Conservation (phyloP, 768 basidiomycete genomes). For the Rhodosporidiobolus sp. region DNA sequence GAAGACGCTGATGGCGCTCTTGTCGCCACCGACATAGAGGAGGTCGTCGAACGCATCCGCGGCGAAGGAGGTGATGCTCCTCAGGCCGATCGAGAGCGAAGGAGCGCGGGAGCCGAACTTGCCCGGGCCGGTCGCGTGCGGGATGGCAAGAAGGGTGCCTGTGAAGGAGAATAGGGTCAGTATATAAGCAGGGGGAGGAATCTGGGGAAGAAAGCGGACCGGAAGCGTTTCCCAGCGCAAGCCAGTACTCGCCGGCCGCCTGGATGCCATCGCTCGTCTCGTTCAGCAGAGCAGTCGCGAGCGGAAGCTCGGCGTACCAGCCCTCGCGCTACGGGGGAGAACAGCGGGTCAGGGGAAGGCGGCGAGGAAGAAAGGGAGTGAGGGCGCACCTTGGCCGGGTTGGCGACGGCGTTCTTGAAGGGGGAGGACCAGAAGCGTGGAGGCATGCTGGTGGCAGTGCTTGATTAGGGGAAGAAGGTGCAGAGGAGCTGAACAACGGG, state of each 20-base stretch:
- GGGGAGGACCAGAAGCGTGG: constrained; percentile 36
- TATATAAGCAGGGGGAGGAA: neutral
- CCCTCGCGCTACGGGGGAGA: constrained; percentile 17
- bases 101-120: constrained; percentile 18
- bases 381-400: constrained; percentile 25
- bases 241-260: constrained; percentile 16
- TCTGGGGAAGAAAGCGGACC: constrained; percentile 1
- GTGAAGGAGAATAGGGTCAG: neutral
- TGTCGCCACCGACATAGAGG: constrained; percentile 19
- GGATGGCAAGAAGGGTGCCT: constrained; percentile 31
- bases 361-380: neutral
- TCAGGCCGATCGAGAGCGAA: neutral
- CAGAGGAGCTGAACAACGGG: neutral
- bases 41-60: constrained; percentile 26
- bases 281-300: neutral
- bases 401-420: constrained; percentile 36
- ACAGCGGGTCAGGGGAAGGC: neutral
- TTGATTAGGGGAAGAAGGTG: too few species aligned
- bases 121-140: constrained; percentile 10
- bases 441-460: constrained; percentile 12
- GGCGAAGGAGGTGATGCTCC: constrained; percentile 23
- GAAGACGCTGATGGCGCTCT: constrained; percentile 19
- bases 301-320: constrained; percentile 37
- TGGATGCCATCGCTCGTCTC: constrained; percentile 21
- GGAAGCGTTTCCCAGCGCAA: constrained; percentile 22